Conservation (phyloP, 306 rosid species). For the Prunus mira region DNA sequence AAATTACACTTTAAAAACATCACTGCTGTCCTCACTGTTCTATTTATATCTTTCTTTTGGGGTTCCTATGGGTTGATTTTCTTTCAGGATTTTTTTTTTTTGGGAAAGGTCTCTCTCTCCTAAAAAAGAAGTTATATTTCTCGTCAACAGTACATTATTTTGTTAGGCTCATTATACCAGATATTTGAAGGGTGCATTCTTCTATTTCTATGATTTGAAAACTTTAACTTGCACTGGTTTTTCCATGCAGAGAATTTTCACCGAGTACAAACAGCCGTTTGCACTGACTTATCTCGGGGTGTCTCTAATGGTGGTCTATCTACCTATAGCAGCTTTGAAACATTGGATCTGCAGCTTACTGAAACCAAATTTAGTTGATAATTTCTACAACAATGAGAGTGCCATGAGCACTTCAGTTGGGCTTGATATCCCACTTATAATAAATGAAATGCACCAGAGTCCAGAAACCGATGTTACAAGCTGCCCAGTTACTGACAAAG, state of each 20-base stretch:
- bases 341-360: slow-evolving; percentile 41
- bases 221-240: slow-evolving; percentile 5
- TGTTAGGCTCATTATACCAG: neutral
- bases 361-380: slow-evolving; percentile 13
- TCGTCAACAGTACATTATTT: neutral
- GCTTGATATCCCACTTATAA: slow-evolving; percentile 30
- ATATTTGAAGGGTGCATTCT: neutral
- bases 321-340: slow-evolving; percentile 53
- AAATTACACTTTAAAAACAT: neutral
- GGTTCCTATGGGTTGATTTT: neutral
- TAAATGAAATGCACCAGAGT: slow-evolving; percentile 22
- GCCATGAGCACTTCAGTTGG: slow-evolving; percentile 21
- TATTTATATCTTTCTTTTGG: neutral
- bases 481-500: slow-evolving; percentile 38
- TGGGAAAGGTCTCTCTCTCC: neutral
- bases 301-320: slow-evolving; percentile 57
- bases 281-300: slow-evolving; percentile 64
- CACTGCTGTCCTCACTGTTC: neutral
- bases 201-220: neutral
- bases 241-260: slow-evolving; percentile 65
- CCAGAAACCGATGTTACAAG: slow-evolving; percentile 19
- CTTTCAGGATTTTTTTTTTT: neutral
- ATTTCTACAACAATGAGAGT: slow-evolving; percentile 16
- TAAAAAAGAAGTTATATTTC: neutral
- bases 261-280: slow-evolving; percentile 66